Conservation (phyloP, 768 basidiomycete species). For the Tulasnella sp. region DNA sequence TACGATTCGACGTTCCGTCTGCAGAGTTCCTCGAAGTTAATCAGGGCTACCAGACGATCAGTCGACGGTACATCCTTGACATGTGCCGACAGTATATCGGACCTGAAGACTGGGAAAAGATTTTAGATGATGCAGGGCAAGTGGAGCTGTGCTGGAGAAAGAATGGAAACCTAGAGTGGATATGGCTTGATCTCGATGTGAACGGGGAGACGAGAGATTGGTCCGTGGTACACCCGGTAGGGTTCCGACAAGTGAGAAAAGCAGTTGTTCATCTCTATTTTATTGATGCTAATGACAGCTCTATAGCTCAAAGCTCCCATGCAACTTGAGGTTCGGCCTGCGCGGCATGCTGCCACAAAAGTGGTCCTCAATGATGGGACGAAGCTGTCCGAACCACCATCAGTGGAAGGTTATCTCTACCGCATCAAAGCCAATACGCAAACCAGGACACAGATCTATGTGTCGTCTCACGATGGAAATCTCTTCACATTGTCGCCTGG, state of each 20-base stretch:
- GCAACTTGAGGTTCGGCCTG: constrained; percentile 63
- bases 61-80: constrained; percentile 48
- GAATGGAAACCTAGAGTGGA: constrained; percentile 73
- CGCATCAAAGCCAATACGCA: constrained; percentile 53
- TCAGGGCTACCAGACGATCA: constrained; percentile 43
- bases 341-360: constrained; percentile 49
- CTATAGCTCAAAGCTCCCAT: constrained; percentile 28
- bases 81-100: constrained; percentile 49
- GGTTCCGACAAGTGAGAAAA: constrained; percentile 54
- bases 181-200: constrained; percentile 61
- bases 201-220: constrained; percentile 53
- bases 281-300: neutral
- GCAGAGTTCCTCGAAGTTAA: constrained; percentile 31
- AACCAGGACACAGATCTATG: constrained; percentile 42
- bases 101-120: constrained; percentile 49
- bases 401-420: constrained; percentile 79
- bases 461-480: constrained; percentile 61
- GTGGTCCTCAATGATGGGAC: constrained; percentile 37
- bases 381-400: constrained; percentile 59
- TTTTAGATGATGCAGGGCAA: constrained; percentile 47
- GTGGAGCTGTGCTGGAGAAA: constrained; percentile 73
- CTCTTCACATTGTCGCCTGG: constrained; percentile 49
- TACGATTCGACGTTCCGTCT: constrained; percentile 60
- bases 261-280: neutral
- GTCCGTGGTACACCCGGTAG: constrained; percentile 66